Evolutionary conservation across 1,284 basidiomycete genomes (phyloP), one percentile per base, ranked within the genome.

Genomic region (Sporisorium sorghi): DNA sequence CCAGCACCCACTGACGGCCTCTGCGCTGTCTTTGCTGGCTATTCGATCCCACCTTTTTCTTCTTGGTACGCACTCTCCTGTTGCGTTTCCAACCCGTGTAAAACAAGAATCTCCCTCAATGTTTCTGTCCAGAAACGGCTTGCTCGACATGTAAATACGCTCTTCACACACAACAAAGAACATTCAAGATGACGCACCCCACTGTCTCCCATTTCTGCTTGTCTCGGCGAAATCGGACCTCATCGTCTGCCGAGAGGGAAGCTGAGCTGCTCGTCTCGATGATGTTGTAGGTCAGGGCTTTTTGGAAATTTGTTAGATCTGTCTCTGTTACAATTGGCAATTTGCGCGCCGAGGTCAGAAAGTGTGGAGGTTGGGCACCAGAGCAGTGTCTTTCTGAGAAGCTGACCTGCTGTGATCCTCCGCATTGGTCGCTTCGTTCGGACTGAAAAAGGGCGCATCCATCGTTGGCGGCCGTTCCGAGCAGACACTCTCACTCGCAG

Each of bases 121-220:
- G 39, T 53, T 43, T 32, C 33, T 24, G 52, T 46, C 42, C 52
- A 44, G 42, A 32, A 40, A 19, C 54, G 19, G 19, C 32, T 28
- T 35, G 11, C 39, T 33, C 57, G 23, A 15, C 58, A 51, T 67
- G 64, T 67, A 67, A 51, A 69, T 69, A 69, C 43, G 28, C 33
- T 14, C n/a, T 44, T n/a, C n/a, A n/a, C n/a, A n/a, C 46, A 33
- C 28, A 47, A 55, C 30, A 42, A 67, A 52, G 66, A 69, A 69
- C 66, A 69, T 52, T 68, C 59, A 68, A 58, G 40, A 50, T 48
- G 30, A 62, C 42, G 19, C 14, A 48, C 19, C 9, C 33, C 32
- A 33, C 48, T n/a, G 21, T 23, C n/a, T 15, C 2, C 11, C 19
- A 15, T 11, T 8, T n/a, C 35, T 14, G 7, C n/a, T n/a, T n/a